A percentile compares a stretch with the other conserved stretches of the same genome.
phyloP scores from a whole-genome alignment of 148 eudicot species.

The Rhododendron kiyosumense region DNA sequence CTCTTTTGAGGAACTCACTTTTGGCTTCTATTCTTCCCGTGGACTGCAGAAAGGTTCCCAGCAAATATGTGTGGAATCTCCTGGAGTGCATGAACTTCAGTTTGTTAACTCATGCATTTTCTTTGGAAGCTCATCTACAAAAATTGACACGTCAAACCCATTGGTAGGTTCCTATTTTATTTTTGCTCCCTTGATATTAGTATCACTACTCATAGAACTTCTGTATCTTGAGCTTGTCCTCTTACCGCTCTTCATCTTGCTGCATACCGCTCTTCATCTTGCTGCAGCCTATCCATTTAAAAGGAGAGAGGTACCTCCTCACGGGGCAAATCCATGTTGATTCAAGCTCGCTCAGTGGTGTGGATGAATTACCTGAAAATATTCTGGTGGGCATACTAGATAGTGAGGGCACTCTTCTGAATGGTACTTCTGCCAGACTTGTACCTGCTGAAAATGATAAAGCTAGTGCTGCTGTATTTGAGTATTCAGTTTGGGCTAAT shows the following conservation, averaged over 20 bases:
- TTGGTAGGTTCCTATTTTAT: constrained; percentile 31
- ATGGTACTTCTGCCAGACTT: constrained; percentile 49
- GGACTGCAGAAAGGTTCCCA: constrained; percentile 80
- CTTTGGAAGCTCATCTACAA: constrained; percentile 68
- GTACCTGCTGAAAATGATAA: constrained; percentile 35
- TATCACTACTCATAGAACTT: background rate
- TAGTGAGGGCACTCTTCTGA: constrained; percentile 36
- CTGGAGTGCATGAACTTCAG: constrained; percentile 84
- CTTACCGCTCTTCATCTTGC: constrained; percentile 5
- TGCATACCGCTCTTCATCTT: constrained; percentile 22
- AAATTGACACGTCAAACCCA: constrained; percentile 64
- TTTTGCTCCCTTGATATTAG: background rate
- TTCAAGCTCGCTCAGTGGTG: constrained; percentile 28
- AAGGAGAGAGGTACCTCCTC: constrained; percentile 80
- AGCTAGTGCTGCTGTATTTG: constrained; percentile 46
- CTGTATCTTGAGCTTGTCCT: constrained; percentile 11
- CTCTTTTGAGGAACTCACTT: constrained; percentile 1
- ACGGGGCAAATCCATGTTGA: constrained; percentile 67
- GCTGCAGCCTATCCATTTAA: constrained; percentile 67
- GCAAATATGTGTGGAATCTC: constrained; percentile 68
- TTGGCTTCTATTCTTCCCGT: background rate
- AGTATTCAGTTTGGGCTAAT: constrained; percentile 77
- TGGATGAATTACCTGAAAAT: constrained; percentile 44
- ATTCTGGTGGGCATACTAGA: constrained; percentile 52
- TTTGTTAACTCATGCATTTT: constrained; percentile 79